phyloP scores from a whole-genome alignment of 495 filamentous ascomycete species.

The Glutinoglossum americanum region DNA sequence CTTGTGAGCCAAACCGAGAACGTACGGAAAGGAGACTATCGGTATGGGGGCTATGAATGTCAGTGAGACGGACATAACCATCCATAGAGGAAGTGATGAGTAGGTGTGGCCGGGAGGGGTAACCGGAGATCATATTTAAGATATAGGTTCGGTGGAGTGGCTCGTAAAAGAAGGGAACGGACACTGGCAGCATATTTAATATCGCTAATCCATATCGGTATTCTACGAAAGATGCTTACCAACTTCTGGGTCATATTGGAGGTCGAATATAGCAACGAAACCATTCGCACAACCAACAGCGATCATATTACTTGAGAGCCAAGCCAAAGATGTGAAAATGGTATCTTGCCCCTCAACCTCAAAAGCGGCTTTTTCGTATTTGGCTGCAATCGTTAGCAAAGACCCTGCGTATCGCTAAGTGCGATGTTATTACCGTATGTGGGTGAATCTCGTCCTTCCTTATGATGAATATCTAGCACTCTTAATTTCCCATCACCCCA shows the following conservation, averaged over 20 bases:
- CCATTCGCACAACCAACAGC: constrained; percentile 43
- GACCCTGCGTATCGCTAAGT: not conserved
- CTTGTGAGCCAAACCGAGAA: constrained; percentile 25
- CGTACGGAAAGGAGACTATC: constrained; percentile 29
- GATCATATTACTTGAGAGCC: constrained; percentile 38
- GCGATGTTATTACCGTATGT: constrained; percentile 17
- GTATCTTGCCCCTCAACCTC: constrained; percentile 24
- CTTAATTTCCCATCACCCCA: constrained; percentile 40
- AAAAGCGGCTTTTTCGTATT: constrained; percentile 30
- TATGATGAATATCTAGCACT: constrained; percentile 31
- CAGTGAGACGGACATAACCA: constrained; percentile 35
- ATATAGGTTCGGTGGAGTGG: constrained; percentile 40
- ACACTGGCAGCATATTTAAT: constrained; percentile 6
- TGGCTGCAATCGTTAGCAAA: constrained; percentile 15
- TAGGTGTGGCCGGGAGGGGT: constrained; percentile 35
- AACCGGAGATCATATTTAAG: constrained; percentile 30
- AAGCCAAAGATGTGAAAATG: constrained; percentile 36
- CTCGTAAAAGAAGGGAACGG: constrained; percentile 30
- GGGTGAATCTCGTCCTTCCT: constrained; percentile 12
- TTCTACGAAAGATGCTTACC: not conserved
- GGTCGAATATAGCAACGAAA: constrained; percentile 34
- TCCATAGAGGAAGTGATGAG: constrained; percentile 33
- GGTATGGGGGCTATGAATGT: constrained; percentile 25
- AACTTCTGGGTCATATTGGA: constrained; percentile 10
- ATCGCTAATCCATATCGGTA: no score